Evolutionary conservation across 208 protist species (phyloP), one percentile per base, ranked within the genome.

Genomic region (Balamuthia mandrillaris): DNA sequence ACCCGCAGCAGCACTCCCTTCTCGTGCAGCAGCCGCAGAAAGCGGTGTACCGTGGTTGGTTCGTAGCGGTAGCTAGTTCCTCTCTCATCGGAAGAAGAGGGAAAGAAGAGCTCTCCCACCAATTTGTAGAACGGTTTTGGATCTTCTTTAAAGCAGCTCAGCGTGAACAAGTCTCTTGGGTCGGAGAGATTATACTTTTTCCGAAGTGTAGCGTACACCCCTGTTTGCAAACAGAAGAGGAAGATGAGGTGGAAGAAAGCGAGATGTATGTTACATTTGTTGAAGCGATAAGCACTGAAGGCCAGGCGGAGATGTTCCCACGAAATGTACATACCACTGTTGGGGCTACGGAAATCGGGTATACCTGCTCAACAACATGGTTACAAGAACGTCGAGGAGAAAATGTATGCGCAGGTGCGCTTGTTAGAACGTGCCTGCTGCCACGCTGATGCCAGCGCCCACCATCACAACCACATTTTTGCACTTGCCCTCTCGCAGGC

Each of bases 201-300:
- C 33, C 29, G 6, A 18, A 56, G 70, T 92, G 97, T 0, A 94
- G 27, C n/a, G 92, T 89, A 24, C 90, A 85, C 5, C 94, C 91
- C n/a, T 98, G 91, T 52, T 47, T 78, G 88, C 95, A 98, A 75
- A 98, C 98, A 7, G 97, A 91, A 29, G 92, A 47, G 14, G 96
- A 98, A 98, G n/a, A 97, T 92, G 27, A 94, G 94, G 0, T 91
- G 86, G 2, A 95, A 95, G 35, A 95, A 89, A 14, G 94, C 89
- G n/a, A 98, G 90, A 56, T 97, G 91, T 86, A 96, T 97, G 86
- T 97, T 95, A n/a, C n/a, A n/a, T n/a, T n/a, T n/a, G n/a, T n/a
- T n/a, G n/a, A n/a, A n/a, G n/a, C n/a, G n/a, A n/a, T n/a, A n/a
- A n/a, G n/a, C n/a, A n/a, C n/a, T n/a, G n/a, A n/a, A n/a, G 61